Evolutionary conservation across 352 stramenopile species (phyloP).

Genomic region (Pythium coloratum): DNA sequence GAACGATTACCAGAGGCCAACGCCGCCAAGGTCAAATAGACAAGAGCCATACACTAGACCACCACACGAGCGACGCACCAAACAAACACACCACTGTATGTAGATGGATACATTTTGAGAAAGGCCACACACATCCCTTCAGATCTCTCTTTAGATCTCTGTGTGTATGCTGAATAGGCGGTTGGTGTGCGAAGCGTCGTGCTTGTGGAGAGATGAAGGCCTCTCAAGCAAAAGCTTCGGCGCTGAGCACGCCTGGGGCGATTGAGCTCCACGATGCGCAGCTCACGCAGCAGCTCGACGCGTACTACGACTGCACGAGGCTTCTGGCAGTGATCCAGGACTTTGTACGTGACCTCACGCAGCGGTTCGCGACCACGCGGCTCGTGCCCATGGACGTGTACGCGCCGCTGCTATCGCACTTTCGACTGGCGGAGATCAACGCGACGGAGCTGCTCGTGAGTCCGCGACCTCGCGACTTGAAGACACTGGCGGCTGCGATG

Average conservation of each 20-base stretch:
- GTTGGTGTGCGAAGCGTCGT: conserved; percentile 1
- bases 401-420: conserved; percentile 30
- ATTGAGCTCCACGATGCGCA: conserved; percentile 16
- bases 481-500: conserved; percentile 9
- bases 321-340: conserved; percentile 38
- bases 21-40: conserved; percentile 86
- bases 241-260: background rate
- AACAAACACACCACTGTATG: background rate
- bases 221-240: background rate
- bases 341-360: conserved; percentile 32
- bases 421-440: conserved; percentile 36
- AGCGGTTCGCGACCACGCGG: conserved; percentile 28
- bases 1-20: conserved; percentile 98
- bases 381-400: conserved; percentile 45
- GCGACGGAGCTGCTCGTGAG: conserved; percentile 19
- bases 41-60: background rate
- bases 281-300: conserved; percentile 38
- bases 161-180: background rate
- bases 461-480: conserved; percentile 28
- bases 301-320: conserved; percentile 43
- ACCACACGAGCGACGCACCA: background rate
- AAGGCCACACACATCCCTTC: background rate
- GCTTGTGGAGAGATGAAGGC: background rate
- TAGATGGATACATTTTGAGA: conserved; percentile 5
- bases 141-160: background rate